Percentiles rank a stretch among this genome's conserved stretches.
phyloP scores from a whole-genome alignment of 225 moss, liverwort and hornwort species.

The Pseudisothecium myosuroides region DNA sequence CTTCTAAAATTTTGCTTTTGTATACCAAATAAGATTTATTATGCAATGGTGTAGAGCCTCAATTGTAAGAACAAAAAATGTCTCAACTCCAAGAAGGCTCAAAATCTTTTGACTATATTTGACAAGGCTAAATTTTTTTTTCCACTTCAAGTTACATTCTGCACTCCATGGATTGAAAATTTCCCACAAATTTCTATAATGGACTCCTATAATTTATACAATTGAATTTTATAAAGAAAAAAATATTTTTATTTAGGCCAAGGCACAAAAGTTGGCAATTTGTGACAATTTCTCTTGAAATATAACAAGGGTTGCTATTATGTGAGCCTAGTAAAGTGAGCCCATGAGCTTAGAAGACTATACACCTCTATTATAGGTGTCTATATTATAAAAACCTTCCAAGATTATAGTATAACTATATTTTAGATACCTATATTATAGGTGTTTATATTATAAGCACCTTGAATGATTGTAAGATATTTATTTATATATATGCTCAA shows the following conservation, averaged over 20 bases:
- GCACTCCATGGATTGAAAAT: accelerated
- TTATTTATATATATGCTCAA: no score
- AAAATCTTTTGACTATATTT: background rate
- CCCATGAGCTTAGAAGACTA: no score
- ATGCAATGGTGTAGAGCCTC: background rate
- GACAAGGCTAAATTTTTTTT: background rate
- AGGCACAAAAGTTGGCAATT: background rate
- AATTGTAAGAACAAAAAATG: background rate
- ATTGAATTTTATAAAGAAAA: background rate
- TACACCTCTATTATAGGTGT: no score
- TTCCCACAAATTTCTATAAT: background rate
- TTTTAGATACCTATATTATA: no score
- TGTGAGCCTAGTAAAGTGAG: no score
- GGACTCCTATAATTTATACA: background rate
- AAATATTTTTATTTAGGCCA: background rate
- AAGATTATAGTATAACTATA: no score
- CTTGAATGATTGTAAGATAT: no score
- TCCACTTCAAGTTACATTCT: background rate
- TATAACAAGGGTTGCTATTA: no score
- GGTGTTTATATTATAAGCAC: no score
- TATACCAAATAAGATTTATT: background rate
- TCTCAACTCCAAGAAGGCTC: background rate
- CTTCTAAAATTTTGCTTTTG: background rate
- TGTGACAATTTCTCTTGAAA: background rate
- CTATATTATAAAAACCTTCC: no score